phyloP scores from a whole-genome alignment of 2,329 filamentous ascomycete genomes.

The Chrysoporthe cubensis region DNA sequence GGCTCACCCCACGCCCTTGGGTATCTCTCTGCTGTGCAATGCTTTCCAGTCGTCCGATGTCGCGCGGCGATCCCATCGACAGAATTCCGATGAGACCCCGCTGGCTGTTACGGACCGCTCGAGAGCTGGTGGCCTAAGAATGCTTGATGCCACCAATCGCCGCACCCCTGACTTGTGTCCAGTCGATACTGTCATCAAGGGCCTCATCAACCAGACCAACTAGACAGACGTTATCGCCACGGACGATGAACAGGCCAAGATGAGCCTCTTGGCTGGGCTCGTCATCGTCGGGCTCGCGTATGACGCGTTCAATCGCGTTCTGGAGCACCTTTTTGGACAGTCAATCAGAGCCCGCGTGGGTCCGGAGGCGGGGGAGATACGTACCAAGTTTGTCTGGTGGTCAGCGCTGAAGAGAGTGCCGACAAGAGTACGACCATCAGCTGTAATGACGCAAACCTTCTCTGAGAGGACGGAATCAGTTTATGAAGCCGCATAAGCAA shows the following conservation, averaged over 20 bases:
- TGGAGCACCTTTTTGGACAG: slow-evolving; percentile 66
- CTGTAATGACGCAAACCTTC: slow-evolving; percentile 88
- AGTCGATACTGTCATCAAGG: slow-evolving; percentile 88
- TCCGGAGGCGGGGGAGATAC: slow-evolving; percentile 27
- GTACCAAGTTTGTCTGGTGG: slow-evolving; percentile 84
- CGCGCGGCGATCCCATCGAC: neutral
- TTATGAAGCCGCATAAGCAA: neutral
- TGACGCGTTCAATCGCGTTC: slow-evolving; percentile 85
- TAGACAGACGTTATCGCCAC: slow-evolving; percentile 92
- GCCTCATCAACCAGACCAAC: slow-evolving; percentile 89
- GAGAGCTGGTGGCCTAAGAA: slow-evolving; percentile 38
- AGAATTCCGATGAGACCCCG: neutral
- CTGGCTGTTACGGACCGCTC: neutral
- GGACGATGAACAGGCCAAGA: slow-evolving; percentile 87
- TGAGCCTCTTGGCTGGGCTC: slow-evolving; percentile 80
- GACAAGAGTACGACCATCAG: slow-evolving; percentile 84
- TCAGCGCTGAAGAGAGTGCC: slow-evolving; percentile 87
- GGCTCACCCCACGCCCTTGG: slow-evolving; percentile 13
- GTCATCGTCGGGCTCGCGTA: slow-evolving; percentile 80
- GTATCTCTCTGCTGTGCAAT: slow-evolving; percentile 18
- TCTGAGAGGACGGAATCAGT: slow-evolving; percentile 55
- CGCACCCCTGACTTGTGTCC: slow-evolving; percentile 84
- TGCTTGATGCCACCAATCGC: slow-evolving; percentile 88
- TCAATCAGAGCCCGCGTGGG: neutral
- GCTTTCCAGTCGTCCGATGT: neutral